phyloP scores from a whole-genome alignment of 192 early-diverging fungal genomes.

The Podila minutissima region DNA sequence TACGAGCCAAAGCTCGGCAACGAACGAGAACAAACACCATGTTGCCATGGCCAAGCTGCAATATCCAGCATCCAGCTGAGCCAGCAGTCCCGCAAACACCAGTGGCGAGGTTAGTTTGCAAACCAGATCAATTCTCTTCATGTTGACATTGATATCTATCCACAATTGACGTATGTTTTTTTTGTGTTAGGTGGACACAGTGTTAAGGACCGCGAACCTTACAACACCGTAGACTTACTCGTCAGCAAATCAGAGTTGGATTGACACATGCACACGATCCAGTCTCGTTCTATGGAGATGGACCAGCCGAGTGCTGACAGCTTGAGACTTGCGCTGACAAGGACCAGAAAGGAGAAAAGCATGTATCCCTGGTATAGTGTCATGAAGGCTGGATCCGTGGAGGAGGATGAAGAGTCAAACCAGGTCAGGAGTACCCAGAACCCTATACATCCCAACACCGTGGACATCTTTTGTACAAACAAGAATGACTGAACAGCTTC shows the following conservation, averaged over 20 bases:
- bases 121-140: conserved; percentile 49
- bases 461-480: conserved; percentile 27
- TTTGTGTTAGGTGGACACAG: too few species aligned
- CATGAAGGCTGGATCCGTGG: background rate
- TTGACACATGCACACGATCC: conserved; percentile 40
- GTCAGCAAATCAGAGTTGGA: conserved; percentile 34
- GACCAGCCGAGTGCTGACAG: conserved; percentile 40
- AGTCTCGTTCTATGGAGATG: conserved; percentile 50
- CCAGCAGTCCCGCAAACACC: conserved; percentile 29
- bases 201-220: too few species aligned
- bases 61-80: conserved; percentile 19
- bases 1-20: conserved; percentile 15
- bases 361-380: conserved; percentile 19
- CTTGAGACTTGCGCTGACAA: conserved; percentile 31
- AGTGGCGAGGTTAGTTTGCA: conserved; percentile 49
- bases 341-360: conserved; percentile 20
- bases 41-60: conserved; percentile 29
- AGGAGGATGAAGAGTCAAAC: conserved; percentile 27
- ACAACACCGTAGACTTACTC: conserved; percentile 1
- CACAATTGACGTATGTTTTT: background rate
- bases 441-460: conserved; percentile 30
- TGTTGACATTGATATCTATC: conserved; percentile 31
- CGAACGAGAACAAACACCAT: conserved; percentile 33
- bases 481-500: conserved; percentile 34
- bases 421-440: conserved; percentile 49